Evolutionary conservation across 345 rosid species (phyloP), one percentile per base, ranked within the genome.

Genomic region (Populus nigra): DNA sequence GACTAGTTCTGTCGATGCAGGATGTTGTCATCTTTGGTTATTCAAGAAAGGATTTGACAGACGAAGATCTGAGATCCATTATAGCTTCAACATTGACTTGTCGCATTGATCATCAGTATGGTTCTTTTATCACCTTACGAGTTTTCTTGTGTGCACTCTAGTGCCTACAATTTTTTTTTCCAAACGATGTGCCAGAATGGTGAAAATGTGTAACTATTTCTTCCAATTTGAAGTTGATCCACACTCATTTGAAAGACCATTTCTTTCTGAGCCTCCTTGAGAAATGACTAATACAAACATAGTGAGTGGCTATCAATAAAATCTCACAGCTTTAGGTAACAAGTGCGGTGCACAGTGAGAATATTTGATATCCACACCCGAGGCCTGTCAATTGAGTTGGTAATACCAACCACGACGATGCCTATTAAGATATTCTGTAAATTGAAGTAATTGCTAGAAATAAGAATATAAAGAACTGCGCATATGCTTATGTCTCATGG

Each of bases 91-190:
- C 85, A 72, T 80, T 93, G 82, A 87, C 93, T 67, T 89, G 96
- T 80, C 93, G 90, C 69, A 85, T 93, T 73, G 96, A 90, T 89
- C 92, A 91, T 86, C 89, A 80, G 93, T 90, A 84, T 27, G 77
- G 77, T 84, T 76, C 79, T 85, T 55, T 68, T 75, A 27, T 61
- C 61, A 6, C 41, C 62, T 59, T 61, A 45, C 7, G 35, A 43
- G 23, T 47, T 74, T 70, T 77, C 20, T 33, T 27, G 33, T 35
- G 15, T 8, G 1, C 45, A 10, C 45, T 41, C 45, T 10, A 41
- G 45, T 41, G 13, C 45, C 45, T 0, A 5, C 36, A 33, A 33
- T 33, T 33, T 33, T 33, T 33, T 4, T 33, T 33, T 33, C 4
- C 33, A 31, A 31, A 53, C 9, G 3, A 20, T 53, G 61, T 53